These are phyloP conservation scores for Crithidia bombi DNA, from an alignment of 208 protist species.

Conservation along the genomic window DNA sequence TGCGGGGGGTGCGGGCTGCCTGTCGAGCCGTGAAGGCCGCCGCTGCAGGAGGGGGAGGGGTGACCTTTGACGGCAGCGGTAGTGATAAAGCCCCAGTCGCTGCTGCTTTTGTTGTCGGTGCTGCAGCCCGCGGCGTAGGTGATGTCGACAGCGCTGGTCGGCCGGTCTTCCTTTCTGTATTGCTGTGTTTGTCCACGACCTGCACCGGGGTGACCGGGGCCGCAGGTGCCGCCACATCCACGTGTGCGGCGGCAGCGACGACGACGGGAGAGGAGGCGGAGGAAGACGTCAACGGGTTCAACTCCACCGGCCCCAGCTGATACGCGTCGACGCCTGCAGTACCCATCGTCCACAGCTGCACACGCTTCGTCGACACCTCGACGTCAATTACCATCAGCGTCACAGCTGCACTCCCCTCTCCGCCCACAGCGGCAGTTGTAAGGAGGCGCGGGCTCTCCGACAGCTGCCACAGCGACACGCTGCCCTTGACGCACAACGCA, in stretches of 20 bases:
- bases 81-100: neutral
- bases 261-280: neutral
- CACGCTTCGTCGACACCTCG: conserved; percentile 4
- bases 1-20: conserved; percentile 12
- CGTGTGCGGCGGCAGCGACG: neutral
- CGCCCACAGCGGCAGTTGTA: neutral
- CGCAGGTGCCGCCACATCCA: neutral
- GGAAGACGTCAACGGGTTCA: neutral
- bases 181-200: neutral
- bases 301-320: conserved; percentile 6
- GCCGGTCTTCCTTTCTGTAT: neutral
- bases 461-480: conserved; percentile 27
- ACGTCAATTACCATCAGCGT: conserved; percentile 9
- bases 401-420: neutral
- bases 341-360: neutral
- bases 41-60: neutral
- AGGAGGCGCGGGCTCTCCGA: conserved; percentile 13
- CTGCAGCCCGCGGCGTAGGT: neutral
- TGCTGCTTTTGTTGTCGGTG: neutral
- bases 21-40: neutral
- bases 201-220: neutral
- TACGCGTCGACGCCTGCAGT: conserved; percentile 11
- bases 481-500: conserved; percentile 9
- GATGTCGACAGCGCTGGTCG: neutral
- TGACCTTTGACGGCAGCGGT: neutral